Conservation (phyloP, 345 rosid genomes). For the Aquilaria sinensis region DNA sequence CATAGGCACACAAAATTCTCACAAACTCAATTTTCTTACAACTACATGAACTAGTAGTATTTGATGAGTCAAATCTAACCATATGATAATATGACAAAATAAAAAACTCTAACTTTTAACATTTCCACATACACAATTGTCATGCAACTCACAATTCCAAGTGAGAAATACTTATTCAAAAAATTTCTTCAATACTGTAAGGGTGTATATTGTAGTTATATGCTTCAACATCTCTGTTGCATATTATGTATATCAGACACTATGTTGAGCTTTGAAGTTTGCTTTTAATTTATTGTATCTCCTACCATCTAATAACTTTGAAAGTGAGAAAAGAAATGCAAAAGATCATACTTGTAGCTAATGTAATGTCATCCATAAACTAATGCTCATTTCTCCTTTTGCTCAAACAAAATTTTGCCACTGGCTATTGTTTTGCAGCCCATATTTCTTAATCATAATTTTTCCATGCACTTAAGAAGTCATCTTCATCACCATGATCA, state of each 20-base stretch:
- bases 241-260: slow-evolving; percentile 19
- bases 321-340: slow-evolving; percentile 24
- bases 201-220: slow-evolving; percentile 21
- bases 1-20: slow-evolving; percentile 30
- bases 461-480: slow-evolving; percentile 28
- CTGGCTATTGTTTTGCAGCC: slow-evolving; percentile 24
- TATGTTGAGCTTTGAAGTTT: slow-evolving; percentile 15
- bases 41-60: slow-evolving; percentile 17
- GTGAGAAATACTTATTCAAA: slow-evolving; percentile 26
- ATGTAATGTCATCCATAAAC: slow-evolving; percentile 24
- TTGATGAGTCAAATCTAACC: slow-evolving; percentile 16
- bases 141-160: slow-evolving; percentile 23
- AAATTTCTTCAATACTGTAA: slow-evolving; percentile 20
- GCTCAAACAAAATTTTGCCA: slow-evolving; percentile 20
- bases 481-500: slow-evolving; percentile 23
- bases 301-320: slow-evolving; percentile 23
- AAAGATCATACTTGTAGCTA: slow-evolving; percentile 23
- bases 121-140: slow-evolving; percentile 13
- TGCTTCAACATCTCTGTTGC: slow-evolving; percentile 28
- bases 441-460: slow-evolving; percentile 20
- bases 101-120: slow-evolving; percentile 20
- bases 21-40: slow-evolving; percentile 32
- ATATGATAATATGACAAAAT: slow-evolving; percentile 16
- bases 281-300: slow-evolving; percentile 29
- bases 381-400: slow-evolving; percentile 31